Evolutionary conservation across 306 rosid species (phyloP).

Genomic region (Lagenaria siceraria): DNA sequence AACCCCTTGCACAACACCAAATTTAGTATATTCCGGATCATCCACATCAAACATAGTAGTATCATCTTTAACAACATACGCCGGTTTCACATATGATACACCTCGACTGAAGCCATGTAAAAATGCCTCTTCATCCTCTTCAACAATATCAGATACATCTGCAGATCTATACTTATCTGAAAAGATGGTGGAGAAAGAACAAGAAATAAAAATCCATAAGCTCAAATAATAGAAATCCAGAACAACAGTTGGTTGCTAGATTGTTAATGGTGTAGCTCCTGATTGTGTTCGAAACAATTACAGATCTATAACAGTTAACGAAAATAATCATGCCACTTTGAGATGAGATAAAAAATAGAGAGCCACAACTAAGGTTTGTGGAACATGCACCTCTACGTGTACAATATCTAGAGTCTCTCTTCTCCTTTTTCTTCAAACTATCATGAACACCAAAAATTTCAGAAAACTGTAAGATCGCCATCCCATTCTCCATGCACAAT

Average conservation of each 20-base stretch:
- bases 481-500: constrained; percentile 79
- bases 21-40: constrained; percentile 35
- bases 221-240: not conserved
- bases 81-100: constrained; percentile 32
- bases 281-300: not conserved
- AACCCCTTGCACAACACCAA: constrained; percentile 39
- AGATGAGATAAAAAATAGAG: not conserved
- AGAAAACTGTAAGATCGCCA: constrained; percentile 70
- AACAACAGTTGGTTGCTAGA: not conserved
- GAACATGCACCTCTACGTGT: constrained; percentile 46
- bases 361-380: constrained; percentile 5
- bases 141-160: constrained; percentile 51
- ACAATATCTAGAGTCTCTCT: constrained; percentile 59
- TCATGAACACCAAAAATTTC: constrained; percentile 80
- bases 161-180: constrained; percentile 55
- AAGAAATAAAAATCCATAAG: constrained; percentile 12
- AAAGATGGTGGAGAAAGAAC: constrained; percentile 8
- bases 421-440: constrained; percentile 67
- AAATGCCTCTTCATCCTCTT: constrained; percentile 91
- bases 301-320: not conserved
- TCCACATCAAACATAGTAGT: constrained; percentile 30
- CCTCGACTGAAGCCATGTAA: constrained; percentile 41
- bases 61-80: constrained; percentile 21
- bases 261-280: not conserved
- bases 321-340: not conserved